Evolutionary conservation across 2,329 filamentous ascomycete genomes (phyloP).

Genomic region (Teratosphaeria pseudoeucalypti): DNA sequence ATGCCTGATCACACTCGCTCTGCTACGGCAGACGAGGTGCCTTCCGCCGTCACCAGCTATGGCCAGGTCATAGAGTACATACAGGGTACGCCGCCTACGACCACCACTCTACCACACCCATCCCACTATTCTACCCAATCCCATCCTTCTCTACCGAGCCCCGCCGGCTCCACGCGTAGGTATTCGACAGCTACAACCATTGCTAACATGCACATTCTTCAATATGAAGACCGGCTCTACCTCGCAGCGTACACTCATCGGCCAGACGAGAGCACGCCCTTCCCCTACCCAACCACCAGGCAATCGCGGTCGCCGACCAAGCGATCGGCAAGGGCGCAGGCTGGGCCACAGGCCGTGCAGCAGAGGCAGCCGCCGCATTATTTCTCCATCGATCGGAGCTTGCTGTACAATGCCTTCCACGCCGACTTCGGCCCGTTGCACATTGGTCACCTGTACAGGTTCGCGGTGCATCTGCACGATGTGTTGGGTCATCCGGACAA

Average conservation of each 20-base stretch:
- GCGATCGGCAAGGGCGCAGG: constrained; percentile 56
- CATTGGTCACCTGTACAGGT: constrained; percentile 93
- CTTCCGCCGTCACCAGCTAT: constrained; percentile 43
- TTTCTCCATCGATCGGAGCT: constrained; percentile 74
- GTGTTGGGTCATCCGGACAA: constrained; percentile 86
- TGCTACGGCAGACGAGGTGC: constrained; percentile 19
- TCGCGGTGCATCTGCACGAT: constrained; percentile 91
- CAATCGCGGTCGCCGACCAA: constrained; percentile 61
- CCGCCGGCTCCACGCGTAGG: background rate
- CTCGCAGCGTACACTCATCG: constrained; percentile 81
- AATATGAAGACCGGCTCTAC: constrained; percentile 73
- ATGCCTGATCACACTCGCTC: constrained; percentile 23
- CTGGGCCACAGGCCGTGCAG: constrained; percentile 43
- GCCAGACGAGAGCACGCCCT: constrained; percentile 70
- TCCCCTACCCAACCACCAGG: constrained; percentile 61
- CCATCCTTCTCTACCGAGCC: background rate
- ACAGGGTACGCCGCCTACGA: constrained; percentile 52
- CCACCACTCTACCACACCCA: background rate
- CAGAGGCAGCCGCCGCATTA: constrained; percentile 58
- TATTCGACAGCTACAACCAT: constrained; percentile 6
- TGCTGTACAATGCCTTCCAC: constrained; percentile 97
- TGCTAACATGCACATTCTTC: constrained; percentile 18
- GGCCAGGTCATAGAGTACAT: constrained; percentile 95
- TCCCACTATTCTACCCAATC: background rate
- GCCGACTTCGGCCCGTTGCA: constrained; percentile 96